Base-by-base conservation (phyloP, 75 land plant genomes). In the Cunninghamia lanceolata region DNA sequence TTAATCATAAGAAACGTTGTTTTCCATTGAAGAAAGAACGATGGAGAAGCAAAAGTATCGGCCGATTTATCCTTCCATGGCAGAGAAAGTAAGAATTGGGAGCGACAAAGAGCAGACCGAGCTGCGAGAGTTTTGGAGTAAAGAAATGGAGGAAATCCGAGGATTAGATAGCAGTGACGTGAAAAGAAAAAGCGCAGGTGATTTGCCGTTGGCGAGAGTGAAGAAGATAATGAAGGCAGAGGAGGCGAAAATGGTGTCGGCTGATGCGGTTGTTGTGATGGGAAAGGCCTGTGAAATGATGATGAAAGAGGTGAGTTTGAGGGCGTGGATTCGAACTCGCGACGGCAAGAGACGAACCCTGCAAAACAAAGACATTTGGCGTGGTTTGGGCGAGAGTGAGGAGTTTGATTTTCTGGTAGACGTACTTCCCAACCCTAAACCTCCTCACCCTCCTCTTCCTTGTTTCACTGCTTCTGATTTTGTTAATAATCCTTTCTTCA, bases 271-370 rank as follows among this genome's bases (percentile, higher is more conserved):
- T 3, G 94, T 94, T 6, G 86, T 94, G 5, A 93, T 94, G 85
- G 94, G 94, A 5, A 90, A 94, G 88, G 96, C 96, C 3, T 94
- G 95, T 84, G 96, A 94, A 82, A 91, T 94, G 93, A 92, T 94
- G 78, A 94, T 93, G 32, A 59, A 93, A 56, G 96, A 94, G 46
- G 80, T 94, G 85, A 94, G 95, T 10, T 66, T 93, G 53, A 85
- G 95, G 21, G 87, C 95, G 32, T 94, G 95, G 95, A 90, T 93
- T 54, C 94, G 93, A 86, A 92, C 95, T 0, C 94, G 93, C 73
- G 94, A 93, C 56, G 91, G 91, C 87, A 94, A 91, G 84, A 91
- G 94, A 87, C 87, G 94, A 77, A 94, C 95, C n/a, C 76, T 94
- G 52, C 94, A 93, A 82, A 93, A 91, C 87, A 93, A 93, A 66